A percentile compares a stretch with the other conserved stretches of the same genome.
Evolutionary conservation across 306 rosid genomes (phyloP).

Genomic region (Cicer bijugum): DNA sequence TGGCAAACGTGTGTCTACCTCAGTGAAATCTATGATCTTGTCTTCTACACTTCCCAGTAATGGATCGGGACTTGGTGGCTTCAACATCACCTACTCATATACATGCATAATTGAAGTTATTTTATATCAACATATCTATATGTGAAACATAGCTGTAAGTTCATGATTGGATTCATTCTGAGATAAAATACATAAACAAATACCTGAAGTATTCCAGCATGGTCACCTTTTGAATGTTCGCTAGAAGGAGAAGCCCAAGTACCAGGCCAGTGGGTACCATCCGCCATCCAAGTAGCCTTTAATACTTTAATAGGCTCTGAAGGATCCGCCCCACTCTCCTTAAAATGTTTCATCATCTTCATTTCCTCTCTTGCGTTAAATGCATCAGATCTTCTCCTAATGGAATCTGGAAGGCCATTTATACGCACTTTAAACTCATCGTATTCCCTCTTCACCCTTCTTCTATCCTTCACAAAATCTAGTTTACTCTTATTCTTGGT

Average conservation of each 20-base stretch:
- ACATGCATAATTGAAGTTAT: neutral
- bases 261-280: conserved; percentile 66
- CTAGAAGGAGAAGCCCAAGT: conserved; percentile 51
- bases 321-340: conserved; percentile 54
- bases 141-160: neutral
- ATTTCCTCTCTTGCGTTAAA: conserved; percentile 64
- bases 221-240: conserved; percentile 55
- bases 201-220: conserved; percentile 66
- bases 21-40: conserved; percentile 54
- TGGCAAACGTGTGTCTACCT: conserved; percentile 52
- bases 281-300: conserved; percentile 71
- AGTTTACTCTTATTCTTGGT: conserved; percentile 56
- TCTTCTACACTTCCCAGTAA: conserved; percentile 48
- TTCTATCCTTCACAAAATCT: conserved; percentile 63
- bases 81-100: conserved; percentile 54
- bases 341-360: conserved; percentile 60
- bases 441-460: conserved; percentile 61
- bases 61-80: conserved; percentile 57
- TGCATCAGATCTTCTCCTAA: conserved; percentile 64
- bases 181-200: neutral
- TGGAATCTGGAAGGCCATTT: conserved; percentile 59
- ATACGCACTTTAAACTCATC: conserved; percentile 64
- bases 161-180: neutral
- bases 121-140: neutral
- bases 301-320: conserved; percentile 48